Evolutionary conservation across 257 asterid genomes (phyloP).

Genomic region (Nicotiana noctiflora): DNA sequence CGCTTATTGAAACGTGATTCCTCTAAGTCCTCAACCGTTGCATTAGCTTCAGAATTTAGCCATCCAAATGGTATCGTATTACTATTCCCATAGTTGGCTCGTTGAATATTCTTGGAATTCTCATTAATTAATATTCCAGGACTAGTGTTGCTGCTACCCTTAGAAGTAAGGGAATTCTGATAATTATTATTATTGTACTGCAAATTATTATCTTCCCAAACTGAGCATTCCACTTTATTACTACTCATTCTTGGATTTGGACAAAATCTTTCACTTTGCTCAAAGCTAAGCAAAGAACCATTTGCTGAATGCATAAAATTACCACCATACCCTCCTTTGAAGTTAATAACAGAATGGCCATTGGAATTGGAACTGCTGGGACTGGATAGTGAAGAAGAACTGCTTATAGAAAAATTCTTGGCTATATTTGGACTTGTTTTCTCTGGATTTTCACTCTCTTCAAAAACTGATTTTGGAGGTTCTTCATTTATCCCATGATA

Average conservation of each 20-base stretch:
- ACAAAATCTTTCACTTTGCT: constrained; percentile 27
- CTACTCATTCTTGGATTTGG: constrained; percentile 28
- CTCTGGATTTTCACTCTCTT: constrained; percentile 40
- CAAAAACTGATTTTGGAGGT: constrained; percentile 6
- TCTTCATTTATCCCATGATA: constrained; percentile 13
- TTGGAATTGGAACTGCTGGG: constrained; percentile 77
- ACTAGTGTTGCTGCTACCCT: constrained; percentile 14
- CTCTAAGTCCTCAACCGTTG: constrained; percentile 24
- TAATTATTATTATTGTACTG: constrained; percentile 5
- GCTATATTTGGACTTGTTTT: constrained; percentile 15
- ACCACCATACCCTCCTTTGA: constrained; percentile 40
- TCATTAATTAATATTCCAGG: constrained; percentile 24
- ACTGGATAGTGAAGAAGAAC: constrained; percentile 63
- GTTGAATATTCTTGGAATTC: constrained; percentile 31
- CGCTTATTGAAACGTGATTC: constrained; percentile 47
- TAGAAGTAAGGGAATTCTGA: constrained; percentile 22
- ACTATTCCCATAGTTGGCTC: constrained; percentile 15
- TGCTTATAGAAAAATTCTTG: constrained; percentile 39
- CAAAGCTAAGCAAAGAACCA: constrained; percentile 60
- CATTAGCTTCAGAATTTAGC: constrained; percentile 33
- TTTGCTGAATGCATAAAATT: constrained; percentile 22
- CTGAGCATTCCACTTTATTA: constrained; percentile 35
- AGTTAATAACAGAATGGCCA: constrained; percentile 49
- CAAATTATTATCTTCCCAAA: constrained; percentile 50
- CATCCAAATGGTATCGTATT: constrained; percentile 34